These are phyloP conservation scores for Dipodascus albidus DNA, from an alignment of 805 yeast genomes.

Conservation along the genomic window DNA sequence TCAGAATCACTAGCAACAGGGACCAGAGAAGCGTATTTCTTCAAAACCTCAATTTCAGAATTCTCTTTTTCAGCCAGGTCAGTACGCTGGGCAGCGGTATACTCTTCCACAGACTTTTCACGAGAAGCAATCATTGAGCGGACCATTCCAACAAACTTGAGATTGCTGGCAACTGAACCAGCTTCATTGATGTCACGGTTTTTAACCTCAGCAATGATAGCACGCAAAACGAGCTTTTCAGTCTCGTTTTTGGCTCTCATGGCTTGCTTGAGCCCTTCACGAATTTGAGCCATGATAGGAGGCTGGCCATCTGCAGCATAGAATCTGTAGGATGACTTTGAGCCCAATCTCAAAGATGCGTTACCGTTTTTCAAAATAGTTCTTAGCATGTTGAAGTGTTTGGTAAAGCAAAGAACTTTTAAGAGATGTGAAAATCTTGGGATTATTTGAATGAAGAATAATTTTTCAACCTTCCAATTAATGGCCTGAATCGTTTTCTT, in stretches of 20 bases:
- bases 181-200: conserved; percentile 25
- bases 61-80: conserved; percentile 46
- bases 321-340: background rate
- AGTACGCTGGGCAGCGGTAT: conserved; percentile 32
- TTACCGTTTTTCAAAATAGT: background rate
- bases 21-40: conserved; percentile 29
- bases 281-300: conserved; percentile 24
- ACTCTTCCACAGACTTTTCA: conserved; percentile 38
- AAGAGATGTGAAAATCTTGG: background rate
- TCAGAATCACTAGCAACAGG: conserved; percentile 41
- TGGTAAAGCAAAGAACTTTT: no score
- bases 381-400: background rate
- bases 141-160: conserved; percentile 31
- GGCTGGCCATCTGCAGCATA: conserved; percentile 21
- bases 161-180: conserved; percentile 19
- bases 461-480: background rate
- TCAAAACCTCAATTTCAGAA: conserved; percentile 33
- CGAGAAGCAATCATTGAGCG: conserved; percentile 31
- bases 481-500: no score
- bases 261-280: conserved; percentile 35
- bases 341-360: background rate
- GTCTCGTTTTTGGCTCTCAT: conserved; percentile 35
- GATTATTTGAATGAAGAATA: background rate
- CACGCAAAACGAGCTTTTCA: conserved; percentile 21
- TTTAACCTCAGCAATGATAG: conserved; percentile 25